Percentiles rank a stretch among this genome's conserved stretches.
phyloP scores from a whole-genome alignment of 73 alveolate genomes.

The Paramecium primaurelia region DNA sequence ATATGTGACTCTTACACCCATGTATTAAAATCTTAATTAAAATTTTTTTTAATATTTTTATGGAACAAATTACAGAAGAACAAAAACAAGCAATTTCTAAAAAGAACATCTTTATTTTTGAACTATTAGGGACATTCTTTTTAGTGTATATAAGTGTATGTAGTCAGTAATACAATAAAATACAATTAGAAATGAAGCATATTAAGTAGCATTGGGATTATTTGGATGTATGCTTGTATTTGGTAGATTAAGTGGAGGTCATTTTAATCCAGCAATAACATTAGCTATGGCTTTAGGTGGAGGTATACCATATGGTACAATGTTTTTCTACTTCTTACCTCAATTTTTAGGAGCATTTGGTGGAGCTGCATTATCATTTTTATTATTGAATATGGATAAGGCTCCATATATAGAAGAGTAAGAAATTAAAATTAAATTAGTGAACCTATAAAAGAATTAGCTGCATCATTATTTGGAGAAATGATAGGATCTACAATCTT shows the following conservation, averaged over 20 bases:
- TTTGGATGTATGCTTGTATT: slow-evolving; percentile 25
- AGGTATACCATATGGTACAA: background rate
- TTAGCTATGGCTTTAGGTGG: background rate
- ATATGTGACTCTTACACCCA: slow-evolving; percentile 66
- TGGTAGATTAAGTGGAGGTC: slow-evolving; percentile 47
- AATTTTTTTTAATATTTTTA: background rate
- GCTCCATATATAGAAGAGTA: slow-evolving; percentile 45
- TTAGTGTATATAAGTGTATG: slow-evolving; percentile 1
- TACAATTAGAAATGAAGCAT: background rate
- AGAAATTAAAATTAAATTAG: background rate
- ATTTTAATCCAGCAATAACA: slow-evolving; percentile 29
- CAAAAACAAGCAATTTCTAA: background rate
- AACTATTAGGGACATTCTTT: slow-evolving; percentile 5
- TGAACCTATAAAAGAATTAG: background rate
- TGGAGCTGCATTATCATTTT: background rate
- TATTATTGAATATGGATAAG: background rate
- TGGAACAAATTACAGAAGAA: slow-evolving; percentile 36
- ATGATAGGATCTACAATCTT: slow-evolving; percentile 22
- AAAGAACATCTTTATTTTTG: slow-evolving; percentile 23
- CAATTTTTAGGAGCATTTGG: background rate
- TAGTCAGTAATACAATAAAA: background rate
- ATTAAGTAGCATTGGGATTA: background rate
- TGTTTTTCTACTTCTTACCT: background rate
- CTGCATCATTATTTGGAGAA: slow-evolving; percentile 34
- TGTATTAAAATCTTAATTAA: slow-evolving; percentile 33